A percentile compares a stretch with the other conserved stretches of the same genome.
These are phyloP conservation scores for Globisporangium yorkense DNA, from an alignment of 352 stramenopile species.

Conservation along the genomic window DNA sequence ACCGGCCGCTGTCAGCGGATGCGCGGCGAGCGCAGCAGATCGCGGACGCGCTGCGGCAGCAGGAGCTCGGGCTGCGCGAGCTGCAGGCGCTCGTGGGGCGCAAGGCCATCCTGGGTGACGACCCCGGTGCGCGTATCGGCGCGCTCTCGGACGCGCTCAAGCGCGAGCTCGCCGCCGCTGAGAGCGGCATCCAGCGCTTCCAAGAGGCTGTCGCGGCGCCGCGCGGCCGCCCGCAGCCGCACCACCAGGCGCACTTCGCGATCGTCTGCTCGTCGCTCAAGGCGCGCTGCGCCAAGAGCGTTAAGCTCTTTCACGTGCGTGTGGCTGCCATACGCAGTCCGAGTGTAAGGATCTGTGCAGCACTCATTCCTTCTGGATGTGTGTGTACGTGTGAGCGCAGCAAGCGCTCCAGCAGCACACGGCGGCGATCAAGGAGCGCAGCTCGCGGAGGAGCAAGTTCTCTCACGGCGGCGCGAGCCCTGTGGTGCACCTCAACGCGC, in stretches of 20 bases:
- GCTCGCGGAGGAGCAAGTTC: slow-evolving; percentile 74
- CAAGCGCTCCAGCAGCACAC: slow-evolving; percentile 62
- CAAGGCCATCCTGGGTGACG: slow-evolving; percentile 76
- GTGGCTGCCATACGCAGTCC: neutral
- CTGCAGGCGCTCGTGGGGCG: slow-evolving; percentile 65
- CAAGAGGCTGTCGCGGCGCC: slow-evolving; percentile 51
- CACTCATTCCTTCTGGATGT: neutral
- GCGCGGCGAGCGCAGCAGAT: slow-evolving; percentile 74
- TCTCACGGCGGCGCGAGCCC: slow-evolving; percentile 61
- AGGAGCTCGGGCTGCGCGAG: slow-evolving; percentile 74
- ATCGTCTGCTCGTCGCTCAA: slow-evolving; percentile 80
- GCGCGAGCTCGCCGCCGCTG: slow-evolving; percentile 54
- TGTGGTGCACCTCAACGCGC: slow-evolving; percentile 78
- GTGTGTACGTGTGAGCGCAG: slow-evolving; percentile 18
- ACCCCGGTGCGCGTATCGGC: slow-evolving; percentile 68
- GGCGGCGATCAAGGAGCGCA: slow-evolving; percentile 63
- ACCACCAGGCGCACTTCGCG: slow-evolving; percentile 77
- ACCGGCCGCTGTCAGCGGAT: slow-evolving; percentile 67
- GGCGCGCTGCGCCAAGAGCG: slow-evolving; percentile 71
- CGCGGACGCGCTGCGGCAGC: slow-evolving; percentile 70
- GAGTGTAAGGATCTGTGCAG: neutral
- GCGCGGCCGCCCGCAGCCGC: slow-evolving; percentile 43
- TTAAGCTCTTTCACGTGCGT: slow-evolving; percentile 73
- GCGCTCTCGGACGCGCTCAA: slow-evolving; percentile 78
- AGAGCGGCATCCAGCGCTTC: slow-evolving; percentile 65